These are phyloP conservation scores for Madurella fahalii DNA, from an alignment of 2,329 filamentous ascomycete species.

Conservation along the genomic window DNA sequence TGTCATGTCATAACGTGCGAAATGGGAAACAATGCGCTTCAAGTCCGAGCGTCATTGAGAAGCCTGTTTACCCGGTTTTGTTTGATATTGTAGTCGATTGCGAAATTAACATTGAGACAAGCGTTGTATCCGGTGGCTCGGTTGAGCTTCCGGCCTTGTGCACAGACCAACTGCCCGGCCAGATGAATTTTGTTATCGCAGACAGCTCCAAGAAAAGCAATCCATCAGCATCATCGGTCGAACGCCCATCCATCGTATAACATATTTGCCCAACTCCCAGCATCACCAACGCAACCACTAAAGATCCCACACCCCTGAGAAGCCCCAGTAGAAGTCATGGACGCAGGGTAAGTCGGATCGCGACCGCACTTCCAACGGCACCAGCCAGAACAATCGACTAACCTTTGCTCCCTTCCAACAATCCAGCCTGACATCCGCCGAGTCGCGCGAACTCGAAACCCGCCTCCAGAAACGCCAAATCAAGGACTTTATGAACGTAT, in stretches of 20 bases:
- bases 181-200: background rate
- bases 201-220: background rate
- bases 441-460: slow-evolving; percentile 88
- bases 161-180: background rate
- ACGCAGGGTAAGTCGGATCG: slow-evolving; percentile 9
- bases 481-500: slow-evolving; percentile 96
- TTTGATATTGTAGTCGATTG: too few species aligned
- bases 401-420: background rate
- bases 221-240: background rate
- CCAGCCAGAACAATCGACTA: background rate
- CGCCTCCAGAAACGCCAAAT: slow-evolving; percentile 98
- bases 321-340: background rate
- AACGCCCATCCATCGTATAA: too few species aligned
- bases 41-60: too few species aligned
- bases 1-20: too few species aligned
- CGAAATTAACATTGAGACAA: too few species aligned
- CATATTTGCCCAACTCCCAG: background rate
- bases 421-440: slow-evolving; percentile 62
- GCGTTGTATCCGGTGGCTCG: too few species aligned
- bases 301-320: background rate
- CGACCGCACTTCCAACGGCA: background rate
- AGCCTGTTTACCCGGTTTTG: too few species aligned
- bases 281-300: background rate
- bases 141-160: too few species aligned
- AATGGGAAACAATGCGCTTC: too few species aligned